Evolutionary conservation across 441 rosid genomes (phyloP).

Genomic region (Manihot esculenta): DNA sequence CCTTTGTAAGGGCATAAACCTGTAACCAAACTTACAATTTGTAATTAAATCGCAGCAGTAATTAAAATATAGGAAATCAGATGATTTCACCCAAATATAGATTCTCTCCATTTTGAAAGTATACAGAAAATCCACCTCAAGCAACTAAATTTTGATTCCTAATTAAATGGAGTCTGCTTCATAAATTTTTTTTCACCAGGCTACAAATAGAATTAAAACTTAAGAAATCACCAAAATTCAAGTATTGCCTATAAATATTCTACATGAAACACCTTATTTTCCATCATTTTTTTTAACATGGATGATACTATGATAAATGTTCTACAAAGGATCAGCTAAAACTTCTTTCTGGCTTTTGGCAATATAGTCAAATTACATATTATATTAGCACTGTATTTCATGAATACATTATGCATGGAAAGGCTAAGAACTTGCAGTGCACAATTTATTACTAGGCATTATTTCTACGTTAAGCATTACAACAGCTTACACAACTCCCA

Average conservation of each 20-base stretch:
- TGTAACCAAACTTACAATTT: conserved; percentile 33
- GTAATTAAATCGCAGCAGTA: conserved; percentile 14
- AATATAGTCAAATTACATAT: neutral
- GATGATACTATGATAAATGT: neutral
- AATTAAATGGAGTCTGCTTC: neutral
- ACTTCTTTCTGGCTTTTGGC: neutral
- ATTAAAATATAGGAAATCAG: conserved; percentile 1
- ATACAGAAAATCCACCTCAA: neutral
- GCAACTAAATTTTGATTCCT: conserved; percentile 4
- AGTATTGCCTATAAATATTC: neutral
- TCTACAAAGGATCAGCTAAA: neutral
- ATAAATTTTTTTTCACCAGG: neutral
- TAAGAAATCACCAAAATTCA: neutral
- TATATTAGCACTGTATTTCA: neutral
- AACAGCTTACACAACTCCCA: neutral
- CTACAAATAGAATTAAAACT: neutral
- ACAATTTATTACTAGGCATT: neutral
- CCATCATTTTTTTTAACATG: neutral
- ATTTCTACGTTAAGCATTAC: neutral
- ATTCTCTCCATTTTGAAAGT: conserved; percentile 6
- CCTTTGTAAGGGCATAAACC: conserved; percentile 97
- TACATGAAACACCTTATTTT: neutral
- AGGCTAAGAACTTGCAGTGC: neutral
- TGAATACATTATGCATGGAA: neutral
- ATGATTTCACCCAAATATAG: neutral